Evolutionary conservation across 164 flowering plant genomes (phyloP).

Genomic region (Sextonia rubra): DNA sequence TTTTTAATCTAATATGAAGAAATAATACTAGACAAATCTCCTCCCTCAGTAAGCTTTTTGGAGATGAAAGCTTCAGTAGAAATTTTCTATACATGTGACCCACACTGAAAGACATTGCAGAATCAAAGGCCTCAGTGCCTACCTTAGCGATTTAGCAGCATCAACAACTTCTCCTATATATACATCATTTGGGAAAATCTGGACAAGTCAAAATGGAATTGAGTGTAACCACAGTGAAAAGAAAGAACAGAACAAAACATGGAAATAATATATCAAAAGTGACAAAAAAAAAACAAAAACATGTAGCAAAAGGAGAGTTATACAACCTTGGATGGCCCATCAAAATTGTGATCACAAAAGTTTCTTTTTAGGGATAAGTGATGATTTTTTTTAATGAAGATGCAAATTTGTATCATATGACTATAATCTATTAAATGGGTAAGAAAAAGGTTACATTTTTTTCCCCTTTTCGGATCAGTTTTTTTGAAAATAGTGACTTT

Average conservation of each 20-base stretch:
- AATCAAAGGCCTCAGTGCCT: background rate
- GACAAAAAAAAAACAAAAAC: background rate
- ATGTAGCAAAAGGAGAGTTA: too few species aligned
- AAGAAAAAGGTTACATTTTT: too few species aligned
- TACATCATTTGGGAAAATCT: conserved; percentile 85
- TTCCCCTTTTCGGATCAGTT: too few species aligned
- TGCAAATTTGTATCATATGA: too few species aligned
- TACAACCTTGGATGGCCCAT: too few species aligned
- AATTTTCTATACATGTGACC: background rate
- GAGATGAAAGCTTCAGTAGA: background rate
- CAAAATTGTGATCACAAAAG: too few species aligned
- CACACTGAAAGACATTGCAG: background rate
- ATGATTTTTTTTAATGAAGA: too few species aligned
- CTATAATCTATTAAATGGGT: too few species aligned
- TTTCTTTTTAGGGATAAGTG: too few species aligned
- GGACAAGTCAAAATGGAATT: conserved; percentile 17
- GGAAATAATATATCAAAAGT: background rate
- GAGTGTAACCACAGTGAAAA: background rate
- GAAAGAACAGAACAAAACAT: background rate
- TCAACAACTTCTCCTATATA: conserved; percentile 58
- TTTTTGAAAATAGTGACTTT: too few species aligned
- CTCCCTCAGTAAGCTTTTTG: background rate
- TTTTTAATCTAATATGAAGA: too few species aligned
- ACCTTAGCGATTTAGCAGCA: conserved; percentile 68
- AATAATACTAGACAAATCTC: background rate